Base-by-base conservation (phyloP, 306 rosid species). In the apple (Malus domestica) region DNA sequence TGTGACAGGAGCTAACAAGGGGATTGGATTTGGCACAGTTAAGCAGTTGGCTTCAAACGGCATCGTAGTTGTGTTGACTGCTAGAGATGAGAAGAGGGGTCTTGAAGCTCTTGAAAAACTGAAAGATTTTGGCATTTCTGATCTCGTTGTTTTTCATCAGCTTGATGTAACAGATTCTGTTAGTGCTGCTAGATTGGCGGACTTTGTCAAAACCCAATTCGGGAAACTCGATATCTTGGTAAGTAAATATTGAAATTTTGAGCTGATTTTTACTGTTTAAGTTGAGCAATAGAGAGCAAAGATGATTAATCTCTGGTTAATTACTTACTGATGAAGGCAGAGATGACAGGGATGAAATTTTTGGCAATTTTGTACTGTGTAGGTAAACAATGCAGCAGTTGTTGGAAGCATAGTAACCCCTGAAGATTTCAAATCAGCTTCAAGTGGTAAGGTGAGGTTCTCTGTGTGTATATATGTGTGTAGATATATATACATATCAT, bases 1-100 rank as follows among this genome's bases (percentile, higher is more conserved):
- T 8, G 82, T 72, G 6, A 79, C 74, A 25, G 78, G 78, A 19
- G 67, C 78, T n/a, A 79, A 79, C 45, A 79, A 67, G 4, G 78
- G 82, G 18, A 49, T 78, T 14, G 66, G 76, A 51, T 71, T 46
- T 61, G 76, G n/a, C 19, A 51, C 44, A 14, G 73, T 25, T 51
- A 62, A 23, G 59, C 76, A 60, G 60, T 27, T 78, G 69, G 81
- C 76, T 42, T 70, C 81, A 46, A 78, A 61, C 15, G 81, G 71
- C 12, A 16, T 78, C 54, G 16, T 6, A 3, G 70, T 70, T 13
- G 65, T 78, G 14, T 32, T 78, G 9, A 78, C 72, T 70, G 77
- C 77, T 20, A 71, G 32, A 71, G 76, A 78, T 71, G 66, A 22
- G 57, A 71, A 61, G 4, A 78, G 22, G 20, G 77, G 77, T 23